Evolutionary conservation across 345 rosid species (phyloP).

Genomic region (Gossypium sturtianum): DNA sequence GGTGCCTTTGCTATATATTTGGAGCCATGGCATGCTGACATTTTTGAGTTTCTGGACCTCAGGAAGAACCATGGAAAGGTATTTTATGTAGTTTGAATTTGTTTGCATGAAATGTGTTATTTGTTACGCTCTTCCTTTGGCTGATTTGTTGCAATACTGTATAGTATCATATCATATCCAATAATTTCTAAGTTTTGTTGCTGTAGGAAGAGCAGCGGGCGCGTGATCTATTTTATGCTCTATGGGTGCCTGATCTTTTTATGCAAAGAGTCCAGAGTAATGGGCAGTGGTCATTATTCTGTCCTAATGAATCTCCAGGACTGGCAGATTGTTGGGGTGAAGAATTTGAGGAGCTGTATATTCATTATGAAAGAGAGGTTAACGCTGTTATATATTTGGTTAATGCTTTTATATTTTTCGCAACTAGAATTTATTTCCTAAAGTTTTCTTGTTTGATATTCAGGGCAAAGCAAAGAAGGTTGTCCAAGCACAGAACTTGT

Average conservation of each 20-base stretch:
- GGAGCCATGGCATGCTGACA: conserved; percentile 88
- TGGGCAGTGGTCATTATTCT: conserved; percentile 77
- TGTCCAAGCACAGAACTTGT: conserved; percentile 76
- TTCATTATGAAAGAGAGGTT: conserved; percentile 60
- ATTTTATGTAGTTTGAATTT: neutral
- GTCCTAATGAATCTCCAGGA: conserved; percentile 85
- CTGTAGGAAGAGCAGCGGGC: conserved; percentile 83
- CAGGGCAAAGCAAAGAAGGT: conserved; percentile 91
- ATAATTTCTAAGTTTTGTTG: neutral
- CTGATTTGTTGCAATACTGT: neutral
- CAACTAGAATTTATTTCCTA: neutral
- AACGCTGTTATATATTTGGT: neutral
- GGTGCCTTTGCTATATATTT: conserved; percentile 87
- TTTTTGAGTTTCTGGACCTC: conserved; percentile 66
- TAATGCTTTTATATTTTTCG: neutral
- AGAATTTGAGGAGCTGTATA: conserved; percentile 64
- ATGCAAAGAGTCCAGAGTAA: conserved; percentile 82
- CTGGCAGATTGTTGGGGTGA: conserved; percentile 85
- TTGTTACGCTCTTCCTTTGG: neutral
- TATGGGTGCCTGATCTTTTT: conserved; percentile 91
- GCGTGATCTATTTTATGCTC: conserved; percentile 74
- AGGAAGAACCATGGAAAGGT: conserved; percentile 84
- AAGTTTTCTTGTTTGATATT: neutral
- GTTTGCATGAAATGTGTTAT: neutral
- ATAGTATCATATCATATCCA: neutral